phyloP scores from a whole-genome alignment of 768 basidiomycete genomes.

The Calocybe gangraenosa region DNA sequence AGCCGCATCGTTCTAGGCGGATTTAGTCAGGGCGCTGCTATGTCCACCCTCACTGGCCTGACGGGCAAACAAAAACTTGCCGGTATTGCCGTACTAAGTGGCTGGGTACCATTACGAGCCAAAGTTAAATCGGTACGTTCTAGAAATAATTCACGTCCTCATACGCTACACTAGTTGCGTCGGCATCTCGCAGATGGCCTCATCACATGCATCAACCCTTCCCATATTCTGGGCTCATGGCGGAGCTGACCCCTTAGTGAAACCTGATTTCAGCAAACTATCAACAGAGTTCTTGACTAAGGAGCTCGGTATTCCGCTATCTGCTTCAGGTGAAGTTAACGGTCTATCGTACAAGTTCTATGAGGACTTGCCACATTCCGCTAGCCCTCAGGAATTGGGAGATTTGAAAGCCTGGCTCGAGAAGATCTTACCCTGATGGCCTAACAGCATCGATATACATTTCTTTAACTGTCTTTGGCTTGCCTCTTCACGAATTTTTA shows the following conservation, averaged over 20 bases:
- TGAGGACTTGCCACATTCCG: constrained; percentile 61
- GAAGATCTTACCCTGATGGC: constrained; percentile 50
- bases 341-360: constrained; percentile 72
- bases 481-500: too few relatives aligned
- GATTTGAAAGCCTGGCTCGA: constrained; percentile 72
- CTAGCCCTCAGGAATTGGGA: constrained; percentile 58
- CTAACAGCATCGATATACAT: too few relatives aligned
- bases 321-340: constrained; percentile 33
- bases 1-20: constrained; percentile 81
- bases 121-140: constrained; percentile 61
- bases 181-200: constrained; percentile 46
- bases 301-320: constrained; percentile 46
- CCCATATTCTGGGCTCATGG: constrained; percentile 92
- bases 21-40: constrained; percentile 82
- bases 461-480: too few relatives aligned
- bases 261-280: constrained; percentile 43
- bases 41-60: constrained; percentile 73
- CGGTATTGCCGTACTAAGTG: constrained; percentile 70
- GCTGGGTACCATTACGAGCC: constrained; percentile 68
- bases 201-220: constrained; percentile 51
- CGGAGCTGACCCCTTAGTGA: constrained; percentile 68
- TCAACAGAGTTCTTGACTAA: constrained; percentile 57
- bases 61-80: constrained; percentile 63
- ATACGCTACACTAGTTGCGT: constrained; percentile 4
- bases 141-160: not conserved